phyloP scores from a whole-genome alignment of 2,329 filamentous ascomycete species.

The Orbilia ellipsospora region DNA sequence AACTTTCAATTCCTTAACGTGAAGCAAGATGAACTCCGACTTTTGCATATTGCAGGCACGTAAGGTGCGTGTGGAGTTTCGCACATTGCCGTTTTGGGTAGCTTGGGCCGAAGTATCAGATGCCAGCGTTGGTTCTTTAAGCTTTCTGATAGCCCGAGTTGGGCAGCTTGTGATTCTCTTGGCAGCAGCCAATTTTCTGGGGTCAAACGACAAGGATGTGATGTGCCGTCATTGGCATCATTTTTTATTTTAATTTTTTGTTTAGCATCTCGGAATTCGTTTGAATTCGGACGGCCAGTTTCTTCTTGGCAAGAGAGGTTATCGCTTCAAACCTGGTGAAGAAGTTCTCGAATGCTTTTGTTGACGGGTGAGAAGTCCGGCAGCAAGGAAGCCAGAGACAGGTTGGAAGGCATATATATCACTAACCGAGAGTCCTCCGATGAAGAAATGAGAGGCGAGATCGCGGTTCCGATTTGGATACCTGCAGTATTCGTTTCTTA shows the following conservation, averaged over 20 bases:
- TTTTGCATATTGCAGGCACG: constrained; percentile 14
- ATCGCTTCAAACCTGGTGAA: not conserved
- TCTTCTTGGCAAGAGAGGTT: constrained; percentile 3
- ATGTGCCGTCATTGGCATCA: constrained; percentile 40
- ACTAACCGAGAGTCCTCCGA: constrained; percentile 8
- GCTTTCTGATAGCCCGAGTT: constrained; percentile 53
- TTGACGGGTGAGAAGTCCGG: not conserved
- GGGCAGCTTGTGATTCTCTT: constrained; percentile 55
- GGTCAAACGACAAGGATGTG: constrained; percentile 29
- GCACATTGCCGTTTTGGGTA: constrained; percentile 46
- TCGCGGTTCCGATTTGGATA: constrained; percentile 13
- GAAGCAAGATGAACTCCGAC: constrained; percentile 4
- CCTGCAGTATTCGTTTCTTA: constrained; percentile 2
- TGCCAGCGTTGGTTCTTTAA: constrained; percentile 39
- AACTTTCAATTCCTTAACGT: not conserved
- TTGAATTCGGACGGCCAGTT: constrained; percentile 17
- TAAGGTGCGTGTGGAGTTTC: constrained; percentile 23
- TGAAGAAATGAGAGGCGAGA: constrained; percentile 24
- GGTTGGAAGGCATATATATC: constrained; percentile 31
- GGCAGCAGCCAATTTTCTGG: constrained; percentile 47
- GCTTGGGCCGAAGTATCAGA: constrained; percentile 54
- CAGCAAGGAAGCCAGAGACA: not conserved
- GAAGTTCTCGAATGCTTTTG: not conserved
- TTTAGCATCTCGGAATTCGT: no score
- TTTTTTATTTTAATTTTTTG: constrained; percentile 6